Conservation (phyloP, 257 asterid genomes). For the Vinca minor region DNA sequence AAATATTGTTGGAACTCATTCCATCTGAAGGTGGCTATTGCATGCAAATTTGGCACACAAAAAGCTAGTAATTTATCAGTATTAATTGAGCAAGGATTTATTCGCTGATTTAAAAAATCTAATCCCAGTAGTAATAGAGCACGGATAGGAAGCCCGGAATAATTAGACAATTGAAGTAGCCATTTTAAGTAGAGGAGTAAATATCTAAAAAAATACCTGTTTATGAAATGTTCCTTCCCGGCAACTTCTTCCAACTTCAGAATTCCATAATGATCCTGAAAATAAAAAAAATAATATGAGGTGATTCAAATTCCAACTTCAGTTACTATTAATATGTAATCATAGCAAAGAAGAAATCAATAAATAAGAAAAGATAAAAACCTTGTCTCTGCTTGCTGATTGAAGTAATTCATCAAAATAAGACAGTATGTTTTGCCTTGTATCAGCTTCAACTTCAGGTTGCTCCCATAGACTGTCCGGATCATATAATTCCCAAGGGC, state of each 20-base stretch:
- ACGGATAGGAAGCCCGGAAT: no score
- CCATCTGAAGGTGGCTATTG: no score
- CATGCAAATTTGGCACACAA: no score
- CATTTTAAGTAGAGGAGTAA: neutral
- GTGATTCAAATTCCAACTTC: neutral
- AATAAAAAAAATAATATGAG: conserved; percentile 17
- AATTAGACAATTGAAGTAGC: neutral
- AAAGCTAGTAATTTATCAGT: no score
- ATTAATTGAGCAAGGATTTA: no score
- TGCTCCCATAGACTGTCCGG: conserved; percentile 45
- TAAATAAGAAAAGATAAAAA: conserved; percentile 18
- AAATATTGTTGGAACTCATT: neutral
- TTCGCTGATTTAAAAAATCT: no score
- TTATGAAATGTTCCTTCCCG: conserved; percentile 49
- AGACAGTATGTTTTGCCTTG: conserved; percentile 33
- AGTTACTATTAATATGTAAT: neutral
- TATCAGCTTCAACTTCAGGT: conserved; percentile 35
- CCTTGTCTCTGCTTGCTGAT: conserved; percentile 54
- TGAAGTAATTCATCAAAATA: conserved; percentile 35
- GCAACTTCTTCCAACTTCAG: conserved; percentile 60
- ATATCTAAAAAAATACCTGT: conserved; percentile 44
- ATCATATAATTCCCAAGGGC: conserved; percentile 94
- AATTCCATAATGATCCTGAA: conserved; percentile 66
- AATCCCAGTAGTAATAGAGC: no score
- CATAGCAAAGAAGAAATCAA: conserved; percentile 2